These are phyloP conservation scores for Colletotrichum sp. DNA, from an alignment of 2,329 filamentous ascomycete genomes.

Conservation along the genomic window DNA sequence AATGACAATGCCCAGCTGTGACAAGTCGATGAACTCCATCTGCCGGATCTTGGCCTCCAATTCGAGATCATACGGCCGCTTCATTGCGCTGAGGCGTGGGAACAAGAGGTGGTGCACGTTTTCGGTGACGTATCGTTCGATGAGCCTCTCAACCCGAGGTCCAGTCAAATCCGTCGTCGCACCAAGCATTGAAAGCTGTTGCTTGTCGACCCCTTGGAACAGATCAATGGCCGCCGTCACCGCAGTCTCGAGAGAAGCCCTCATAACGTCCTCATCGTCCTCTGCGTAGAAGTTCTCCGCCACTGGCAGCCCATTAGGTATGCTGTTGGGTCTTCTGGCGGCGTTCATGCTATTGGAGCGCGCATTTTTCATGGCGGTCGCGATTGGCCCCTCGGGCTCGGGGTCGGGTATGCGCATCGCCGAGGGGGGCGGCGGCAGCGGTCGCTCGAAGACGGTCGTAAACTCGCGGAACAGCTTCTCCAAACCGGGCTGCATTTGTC, in stretches of 20 bases:
- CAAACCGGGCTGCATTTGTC: slow-evolving; percentile 92
- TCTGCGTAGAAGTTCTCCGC: slow-evolving; percentile 76
- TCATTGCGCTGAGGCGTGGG: slow-evolving; percentile 78
- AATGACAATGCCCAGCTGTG: slow-evolving; percentile 88
- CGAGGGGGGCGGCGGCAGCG: slow-evolving; percentile 76
- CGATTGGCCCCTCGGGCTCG: slow-evolving; percentile 60
- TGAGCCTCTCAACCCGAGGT: slow-evolving; percentile 88
- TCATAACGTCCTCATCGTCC: slow-evolving; percentile 91
- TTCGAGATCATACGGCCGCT: slow-evolving; percentile 82
- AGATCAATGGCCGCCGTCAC: slow-evolving; percentile 94
- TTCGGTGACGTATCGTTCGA: slow-evolving; percentile 93
- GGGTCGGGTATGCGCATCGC: slow-evolving; percentile 65
- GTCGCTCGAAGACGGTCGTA: slow-evolving; percentile 82
- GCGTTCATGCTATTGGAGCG: slow-evolving; percentile 55
- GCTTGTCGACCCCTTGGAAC: slow-evolving; percentile 94
- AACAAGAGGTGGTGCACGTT: slow-evolving; percentile 92
- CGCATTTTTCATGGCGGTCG: slow-evolving; percentile 58
- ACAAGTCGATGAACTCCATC: slow-evolving; percentile 93
- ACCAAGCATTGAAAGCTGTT: slow-evolving; percentile 88
- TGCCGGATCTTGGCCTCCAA: slow-evolving; percentile 89
- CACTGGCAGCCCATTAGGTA: slow-evolving; percentile 49
- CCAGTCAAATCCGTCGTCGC: slow-evolving; percentile 94
- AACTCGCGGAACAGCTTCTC: slow-evolving; percentile 93
- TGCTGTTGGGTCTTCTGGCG: slow-evolving; percentile 29
- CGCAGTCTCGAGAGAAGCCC: slow-evolving; percentile 86